Base-by-base conservation (phyloP, 176 grass and related monocot genomes). In the Thalia dealbata region DNA sequence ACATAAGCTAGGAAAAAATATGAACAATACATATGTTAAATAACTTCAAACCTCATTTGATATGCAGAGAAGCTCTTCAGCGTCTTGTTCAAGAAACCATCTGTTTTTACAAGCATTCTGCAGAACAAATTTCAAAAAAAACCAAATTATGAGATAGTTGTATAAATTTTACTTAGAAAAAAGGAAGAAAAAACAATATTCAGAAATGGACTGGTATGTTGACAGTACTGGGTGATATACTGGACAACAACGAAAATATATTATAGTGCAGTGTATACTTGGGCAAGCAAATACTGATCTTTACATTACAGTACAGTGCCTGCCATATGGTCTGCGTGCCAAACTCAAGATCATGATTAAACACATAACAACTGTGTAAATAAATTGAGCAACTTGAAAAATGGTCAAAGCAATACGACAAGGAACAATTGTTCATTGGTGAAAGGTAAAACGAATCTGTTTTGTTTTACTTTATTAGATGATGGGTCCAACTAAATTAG, bases 81-180 rank as follows among this genome's bases (percentile, higher is more conserved):
- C 73, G 86, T 95, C 95, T 71, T 29, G 35, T 75, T 77, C 61
- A 32, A 68, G 73, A 85, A 99, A 99, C 95, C 95, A 99, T 61
- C 78, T 66, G 30, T 69, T 83, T n/a, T 67, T 73, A 73, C 83
- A 91, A 82, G 95, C 95, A 93, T 91, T 99, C 95, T 99, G 77
- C 80, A 86, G 85, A 83, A 76, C 45, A 78, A 29, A 51, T 21
- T 10, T 3, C 16, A 61, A 70, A 58, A 70, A 44, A n/a, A 48
- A 75, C 22, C 25, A 2, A n/a, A 41, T 25, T 32, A 63, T 0
- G 18, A 26, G 50, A 69, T 74, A 70, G 14, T 59, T 59, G 65
- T 21, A 12, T 74, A 22, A 30, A 35, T 14, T 30, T 50, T 67
- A 71, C 32, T 25, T 24, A 12, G 72, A 25, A 50, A 51, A 62